Percentiles rank a stretch among this genome's conserved stretches.
phyloP scores from a whole-genome alignment of 2,329 filamentous ascomycete genomes.

The Fusarium poae region DNA sequence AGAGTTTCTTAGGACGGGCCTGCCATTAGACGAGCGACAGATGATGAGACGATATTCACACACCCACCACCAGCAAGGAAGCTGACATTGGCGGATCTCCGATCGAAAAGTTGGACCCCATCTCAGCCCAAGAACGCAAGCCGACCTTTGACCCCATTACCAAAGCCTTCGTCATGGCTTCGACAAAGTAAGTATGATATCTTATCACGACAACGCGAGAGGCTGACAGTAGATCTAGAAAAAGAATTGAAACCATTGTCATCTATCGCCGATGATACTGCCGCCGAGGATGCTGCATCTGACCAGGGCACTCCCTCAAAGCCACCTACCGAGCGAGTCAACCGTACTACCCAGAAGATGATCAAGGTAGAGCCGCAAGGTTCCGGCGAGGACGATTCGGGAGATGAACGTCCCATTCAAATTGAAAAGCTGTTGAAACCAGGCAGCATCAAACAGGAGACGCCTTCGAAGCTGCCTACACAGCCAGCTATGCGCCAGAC shows the following conservation, averaged over 20 bases:
- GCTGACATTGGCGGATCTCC: slow-evolving; percentile 5
- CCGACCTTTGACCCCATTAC: slow-evolving; percentile 2
- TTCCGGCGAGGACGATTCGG: neutral
- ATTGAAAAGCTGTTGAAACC: neutral
- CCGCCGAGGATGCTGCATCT: slow-evolving; percentile 13
- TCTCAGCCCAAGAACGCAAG: neutral
- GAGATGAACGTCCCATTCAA: neutral
- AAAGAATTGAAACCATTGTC: slow-evolving; percentile 18
- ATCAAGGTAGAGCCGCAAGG: neutral
- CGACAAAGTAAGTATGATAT: slow-evolving; percentile 31
- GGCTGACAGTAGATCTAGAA: slow-evolving; percentile 31
- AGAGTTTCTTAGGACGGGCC: slow-evolving; percentile 17
- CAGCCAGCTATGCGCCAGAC: neutral
- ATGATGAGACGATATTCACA: neutral
- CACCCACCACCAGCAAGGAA: slow-evolving; percentile 2
- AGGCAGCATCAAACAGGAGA: neutral
- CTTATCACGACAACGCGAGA: neutral
- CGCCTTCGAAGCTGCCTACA: neutral
- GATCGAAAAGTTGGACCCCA: slow-evolving; percentile 16
- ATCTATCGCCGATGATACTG: neutral
- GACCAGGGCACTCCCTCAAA: slow-evolving; percentile 29
- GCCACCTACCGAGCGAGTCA: neutral
- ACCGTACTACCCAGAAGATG: neutral
- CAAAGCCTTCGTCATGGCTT: slow-evolving; percentile 25
- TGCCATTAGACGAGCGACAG: slow-evolving; percentile 1